Percentiles rank a stretch among this genome's conserved stretches.
Evolutionary conservation across 768 basidiomycete species (phyloP).

Genomic region (Leccinum barrowsii): DNA sequence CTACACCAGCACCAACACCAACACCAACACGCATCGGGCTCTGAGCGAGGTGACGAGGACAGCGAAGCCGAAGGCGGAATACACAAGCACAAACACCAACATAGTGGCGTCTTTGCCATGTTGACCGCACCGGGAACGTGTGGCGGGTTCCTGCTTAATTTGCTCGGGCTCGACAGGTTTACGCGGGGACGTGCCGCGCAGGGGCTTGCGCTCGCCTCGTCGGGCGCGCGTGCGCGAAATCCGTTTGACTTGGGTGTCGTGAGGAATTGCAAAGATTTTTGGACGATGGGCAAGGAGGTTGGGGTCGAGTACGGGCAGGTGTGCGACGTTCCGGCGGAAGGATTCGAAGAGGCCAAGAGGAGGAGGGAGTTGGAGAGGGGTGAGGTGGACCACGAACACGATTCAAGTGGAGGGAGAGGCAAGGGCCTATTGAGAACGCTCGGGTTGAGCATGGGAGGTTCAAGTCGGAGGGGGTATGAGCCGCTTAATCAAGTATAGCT

Average conservation of each 20-base stretch:
- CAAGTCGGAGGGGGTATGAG: constrained; percentile 34
- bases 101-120: constrained; percentile 34
- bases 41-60: constrained; percentile 49
- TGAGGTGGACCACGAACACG: constrained; percentile 44
- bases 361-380: constrained; percentile 49
- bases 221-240: constrained; percentile 63
- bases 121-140: constrained; percentile 32
- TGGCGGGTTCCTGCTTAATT: constrained; percentile 74
- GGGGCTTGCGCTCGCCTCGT: constrained; percentile 68
- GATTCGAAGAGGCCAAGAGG: constrained; percentile 72
- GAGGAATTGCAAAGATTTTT: constrained; percentile 90
- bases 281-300: constrained; percentile 79
- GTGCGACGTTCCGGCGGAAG: constrained; percentile 87
- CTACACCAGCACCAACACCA: constrained; percentile 15
- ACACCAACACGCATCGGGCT: constrained; percentile 26
- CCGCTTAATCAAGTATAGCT: constrained; percentile 30
- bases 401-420: constrained; percentile 35
- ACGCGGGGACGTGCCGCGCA: constrained; percentile 87
- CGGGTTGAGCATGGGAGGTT: constrained; percentile 35
- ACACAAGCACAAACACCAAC: constrained; percentile 46
- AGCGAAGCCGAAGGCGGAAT: constrained; percentile 29
- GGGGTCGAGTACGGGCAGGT: constrained; percentile 88
- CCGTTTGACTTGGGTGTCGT: constrained; percentile 86
- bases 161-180: constrained; percentile 92
- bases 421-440: constrained; percentile 37